Evolutionary conservation across 441 rosid genomes (phyloP), one percentile per base, ranked within the genome.

Genomic region (Capsella rubella): DNA sequence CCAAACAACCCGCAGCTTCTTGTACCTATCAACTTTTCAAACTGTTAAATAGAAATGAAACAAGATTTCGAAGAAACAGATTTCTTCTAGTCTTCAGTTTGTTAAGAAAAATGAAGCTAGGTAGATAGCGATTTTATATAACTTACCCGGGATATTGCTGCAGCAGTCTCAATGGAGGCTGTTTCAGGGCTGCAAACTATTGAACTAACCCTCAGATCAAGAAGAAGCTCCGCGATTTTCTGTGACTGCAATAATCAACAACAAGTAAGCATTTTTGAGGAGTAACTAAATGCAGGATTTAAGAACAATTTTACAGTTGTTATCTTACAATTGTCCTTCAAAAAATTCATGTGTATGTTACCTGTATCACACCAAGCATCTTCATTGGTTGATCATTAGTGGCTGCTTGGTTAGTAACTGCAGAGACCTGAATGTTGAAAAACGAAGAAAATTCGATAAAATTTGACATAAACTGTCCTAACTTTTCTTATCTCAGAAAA

Each of bases 191-290:
- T 81, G 84, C 92, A 82, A 47, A 85, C 65, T 43, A 91, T 60
- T 6, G 90, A 80, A 79, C 83, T 78, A 70, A 90, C 83, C 72
- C 86, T 86, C 82, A 76, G 59, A 86, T 93, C 97, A 76, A 91
- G 98, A 79, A 93, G 89, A 60, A 91, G 82, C 86, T 93, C 98
- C n/a, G 96, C 95, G 65, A 83, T 86, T 85, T 93, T 93, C 86
- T 91, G 98, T 73, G 96, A 80, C 97, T 93, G 87, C 80, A 82
- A 4, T 8, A 47, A 37, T 60, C 76, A 57, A 42, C 76, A 57
- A 42, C 55, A 73, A 73, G 54, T 61, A 67, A 66, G 46, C 32
- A 65, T 71, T 18, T 50, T 11, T 45, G 28, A 14, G 58, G 39
- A 31, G 51, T 12, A n/a, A 15, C 65, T 25, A 45, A 55, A 12